A percentile compares a stretch with the other conserved stretches of the same genome.
These are phyloP conservation scores for Neocucurbitaria cava DNA, from an alignment of 2,329 filamentous ascomycete genomes.

Conservation along the genomic window DNA sequence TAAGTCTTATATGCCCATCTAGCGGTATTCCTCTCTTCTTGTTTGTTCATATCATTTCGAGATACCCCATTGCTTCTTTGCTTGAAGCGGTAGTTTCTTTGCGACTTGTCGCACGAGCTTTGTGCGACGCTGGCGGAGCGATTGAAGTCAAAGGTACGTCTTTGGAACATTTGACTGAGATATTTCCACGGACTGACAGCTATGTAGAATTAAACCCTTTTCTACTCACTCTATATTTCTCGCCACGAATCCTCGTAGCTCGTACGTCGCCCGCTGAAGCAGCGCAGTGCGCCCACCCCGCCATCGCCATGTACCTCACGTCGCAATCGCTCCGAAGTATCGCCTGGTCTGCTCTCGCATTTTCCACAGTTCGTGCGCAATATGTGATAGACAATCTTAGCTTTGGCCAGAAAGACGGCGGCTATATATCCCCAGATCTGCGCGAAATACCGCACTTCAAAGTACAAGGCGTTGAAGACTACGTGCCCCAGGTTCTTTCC, in stretches of 20 bases:
- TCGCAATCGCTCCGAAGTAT: slow-evolving; percentile 50
- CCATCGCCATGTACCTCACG: slow-evolving; percentile 42
- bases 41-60: slow-evolving; percentile 21
- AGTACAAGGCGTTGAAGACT: slow-evolving; percentile 59
- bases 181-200: neutral
- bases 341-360: slow-evolving; percentile 51
- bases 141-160: slow-evolving; percentile 20
- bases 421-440: slow-evolving; percentile 70
- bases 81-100: slow-evolving; percentile 5
- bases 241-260: neutral
- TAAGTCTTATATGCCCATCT: slow-evolving; percentile 30
- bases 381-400: slow-evolving; percentile 75
- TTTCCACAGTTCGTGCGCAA: slow-evolving; percentile 65
- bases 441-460: slow-evolving; percentile 64
- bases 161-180: neutral
- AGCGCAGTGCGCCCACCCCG: slow-evolving; percentile 17
- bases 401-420: slow-evolving; percentile 72
- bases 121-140: slow-evolving; percentile 28
- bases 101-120: slow-evolving; percentile 24
- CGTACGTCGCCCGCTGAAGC: neutral
- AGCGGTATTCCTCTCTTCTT: slow-evolving; percentile 24
- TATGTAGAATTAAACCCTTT: neutral
- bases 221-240: neutral
- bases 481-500: slow-evolving; percentile 70
- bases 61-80: slow-evolving; percentile 37